Evolutionary conservation across 495 filamentous ascomycete species (phyloP), one percentile per base, ranked within the genome.

Genomic region (Pseudomonodictys pantanalensis): DNA sequence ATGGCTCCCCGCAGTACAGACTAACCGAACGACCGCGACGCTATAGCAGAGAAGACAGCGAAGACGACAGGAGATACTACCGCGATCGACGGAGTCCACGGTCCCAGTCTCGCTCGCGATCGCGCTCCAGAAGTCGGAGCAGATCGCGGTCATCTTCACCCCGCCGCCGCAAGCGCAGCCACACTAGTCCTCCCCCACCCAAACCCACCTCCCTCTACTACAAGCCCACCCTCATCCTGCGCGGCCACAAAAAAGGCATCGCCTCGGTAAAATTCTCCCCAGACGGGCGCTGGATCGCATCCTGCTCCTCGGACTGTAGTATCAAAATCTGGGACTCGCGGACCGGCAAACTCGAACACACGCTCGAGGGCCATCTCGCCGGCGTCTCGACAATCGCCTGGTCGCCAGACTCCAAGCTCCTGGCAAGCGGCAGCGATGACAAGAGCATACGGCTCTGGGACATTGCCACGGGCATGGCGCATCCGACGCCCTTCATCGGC

Each of bases 361-460:
- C 89, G 0, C 81, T 98, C n/a, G 86, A 95, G 67, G 93, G 91
- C 24, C 93, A 98, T 75, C 80, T 96, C 60, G 91, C 93, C 0
- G 93, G 93, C 58, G 82, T 98, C 11, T 92, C 89, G 0, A 90
- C 89, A 24, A 78, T 98, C 22, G 86, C 92, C 28, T 98, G 93
- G 93, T 82, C 84, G 46, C 92, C 95, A 1, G 91, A 96, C 72
- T 89, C 86, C 35, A 80, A 84, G 64, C 88, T 85, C 2, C 79
- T 98, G 43, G 95, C 92, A 0, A 91, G 91, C 17, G 93, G 93
- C 9, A 91, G 88, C 24, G 93, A 98, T 71, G 93, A 98, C 78
- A 98, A 97, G 71, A 85, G 88, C 0, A 97, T 98, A 56, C 83
- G 93, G 1, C 77, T 97, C 3, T 98, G 93, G 93, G 87, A 96